Base-by-base conservation (phyloP, 2,329 filamentous ascomycete species). In the Aspergillus japonicus region DNA sequence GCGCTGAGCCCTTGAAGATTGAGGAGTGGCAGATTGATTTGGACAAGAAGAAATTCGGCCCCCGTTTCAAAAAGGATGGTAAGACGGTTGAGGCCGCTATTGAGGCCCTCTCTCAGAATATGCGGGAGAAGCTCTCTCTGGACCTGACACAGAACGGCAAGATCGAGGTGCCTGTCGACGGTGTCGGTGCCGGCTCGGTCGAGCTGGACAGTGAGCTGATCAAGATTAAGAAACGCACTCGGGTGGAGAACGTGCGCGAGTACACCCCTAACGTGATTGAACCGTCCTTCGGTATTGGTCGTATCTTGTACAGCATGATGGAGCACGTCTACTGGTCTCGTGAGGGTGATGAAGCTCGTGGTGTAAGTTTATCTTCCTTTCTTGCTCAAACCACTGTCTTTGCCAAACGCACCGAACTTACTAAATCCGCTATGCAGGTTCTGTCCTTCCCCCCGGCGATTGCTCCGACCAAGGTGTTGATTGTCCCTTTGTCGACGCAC, bases 301-400 rank as follows among this genome's bases (percentile, higher is more conserved):
- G 94, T 69, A 97, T 98, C 64, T 82, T 98, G 60, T 98, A 96
- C 82, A 88, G 90, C 62, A 81, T 99, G 70, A 90, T 96, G 73
- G 95, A 99, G 81, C 95, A 99, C 79, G 88, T 86, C 75, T 99
- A 93, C 85, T 99, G 95, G 94, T 91, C 88, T 56, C 90, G 95
- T 65, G 88, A 87, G 66, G 88, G 85, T 64, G 90, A 94, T 67
- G 92, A 95, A 75, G 89, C 92, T 56, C 90, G 93, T 74, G 89
- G 90, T 78, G 92, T 94, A 87, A 84, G 89, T 87, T 58, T 59
- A 51, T 31, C 50, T 29, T 47, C 48, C 31, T 24, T 33, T 5
- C 54, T 31, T 23, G 14, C 49, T 14, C n/a, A 26, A 21, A 4
- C 21, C 10, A n/a, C 19, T 11, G 12, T 12, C 47, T 4, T 49